phyloP scores from a whole-genome alignment of 2,329 filamentous ascomycete genomes.

The Nothopassalora personata region DNA sequence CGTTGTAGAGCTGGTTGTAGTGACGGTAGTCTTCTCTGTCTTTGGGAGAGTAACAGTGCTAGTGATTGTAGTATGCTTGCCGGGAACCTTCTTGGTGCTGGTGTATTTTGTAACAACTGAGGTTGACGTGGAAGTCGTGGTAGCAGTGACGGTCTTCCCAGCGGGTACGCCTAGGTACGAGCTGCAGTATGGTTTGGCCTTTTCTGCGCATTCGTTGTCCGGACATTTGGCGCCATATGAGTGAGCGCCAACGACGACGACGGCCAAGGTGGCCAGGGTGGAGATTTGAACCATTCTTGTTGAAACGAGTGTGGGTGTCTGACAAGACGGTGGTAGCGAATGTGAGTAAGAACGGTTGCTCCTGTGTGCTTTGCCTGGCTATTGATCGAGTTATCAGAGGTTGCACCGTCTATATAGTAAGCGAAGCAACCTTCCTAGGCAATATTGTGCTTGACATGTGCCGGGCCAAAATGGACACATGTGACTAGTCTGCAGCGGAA shows the following conservation, averaged over 20 bases:
- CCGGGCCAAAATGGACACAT: neutral
- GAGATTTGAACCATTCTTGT: neutral
- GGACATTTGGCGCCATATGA: neutral
- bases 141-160: neutral
- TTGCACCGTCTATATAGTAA: neutral
- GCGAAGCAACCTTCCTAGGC: neutral
- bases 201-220: constrained; percentile 3
- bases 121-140: neutral
- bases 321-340: neutral
- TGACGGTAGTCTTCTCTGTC: neutral
- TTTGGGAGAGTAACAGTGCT: neutral
- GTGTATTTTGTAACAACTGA: neutral
- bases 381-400: neutral
- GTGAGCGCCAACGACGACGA: neutral
- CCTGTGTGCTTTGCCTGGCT: neutral
- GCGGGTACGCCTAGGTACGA: constrained; percentile 4
- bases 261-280: neutral
- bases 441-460: neutral
- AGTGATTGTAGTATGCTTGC: neutral
- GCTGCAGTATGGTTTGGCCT: constrained; percentile 2
- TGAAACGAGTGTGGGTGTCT: neutral
- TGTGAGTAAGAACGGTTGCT: neutral
- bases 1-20: neutral
- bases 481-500: neutral
- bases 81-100: neutral